Conservation (phyloP, 345 rosid genomes). For the Ceriops tagal region DNA sequence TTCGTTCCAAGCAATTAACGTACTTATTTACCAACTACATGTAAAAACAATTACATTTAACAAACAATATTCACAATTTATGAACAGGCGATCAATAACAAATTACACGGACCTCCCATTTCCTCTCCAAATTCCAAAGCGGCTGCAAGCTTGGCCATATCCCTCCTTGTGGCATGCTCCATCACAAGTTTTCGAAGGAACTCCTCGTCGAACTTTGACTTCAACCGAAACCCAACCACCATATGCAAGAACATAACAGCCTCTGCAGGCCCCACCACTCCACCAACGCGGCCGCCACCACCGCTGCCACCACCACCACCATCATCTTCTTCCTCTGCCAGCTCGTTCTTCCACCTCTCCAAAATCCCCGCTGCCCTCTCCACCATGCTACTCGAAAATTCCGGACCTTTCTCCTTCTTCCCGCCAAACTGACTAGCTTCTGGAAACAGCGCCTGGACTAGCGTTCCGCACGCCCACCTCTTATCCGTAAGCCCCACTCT, state of each 20-base stretch:
- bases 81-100: no score
- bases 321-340: neutral
- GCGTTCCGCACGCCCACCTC: constrained; percentile 56
- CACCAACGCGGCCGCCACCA: constrained; percentile 20
- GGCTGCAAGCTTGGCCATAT: constrained; percentile 50
- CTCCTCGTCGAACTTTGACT: constrained; percentile 37
- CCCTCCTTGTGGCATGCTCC: constrained; percentile 47
- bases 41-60: no score
- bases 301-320: constrained; percentile 24
- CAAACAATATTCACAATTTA: no score
- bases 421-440: constrained; percentile 15
- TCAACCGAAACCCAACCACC: constrained; percentile 46
- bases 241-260: constrained; percentile 55
- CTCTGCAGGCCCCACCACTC: constrained; percentile 44
- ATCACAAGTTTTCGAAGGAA: constrained; percentile 48
- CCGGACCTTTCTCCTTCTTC: constrained; percentile 17
- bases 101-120: constrained; percentile 39
- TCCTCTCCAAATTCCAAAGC: constrained; percentile 37
- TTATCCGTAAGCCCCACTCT: constrained; percentile 48
- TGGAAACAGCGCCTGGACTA: constrained; percentile 52
- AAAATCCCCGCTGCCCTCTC: constrained; percentile 38
- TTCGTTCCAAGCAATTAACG: no score
- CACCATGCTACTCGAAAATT: constrained; percentile 31
- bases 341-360: constrained; percentile 40
- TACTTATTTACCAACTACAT: no score